Evolutionary conservation across 768 basidiomycete genomes (phyloP).

Genomic region (Podaxis mareebaensis): DNA sequence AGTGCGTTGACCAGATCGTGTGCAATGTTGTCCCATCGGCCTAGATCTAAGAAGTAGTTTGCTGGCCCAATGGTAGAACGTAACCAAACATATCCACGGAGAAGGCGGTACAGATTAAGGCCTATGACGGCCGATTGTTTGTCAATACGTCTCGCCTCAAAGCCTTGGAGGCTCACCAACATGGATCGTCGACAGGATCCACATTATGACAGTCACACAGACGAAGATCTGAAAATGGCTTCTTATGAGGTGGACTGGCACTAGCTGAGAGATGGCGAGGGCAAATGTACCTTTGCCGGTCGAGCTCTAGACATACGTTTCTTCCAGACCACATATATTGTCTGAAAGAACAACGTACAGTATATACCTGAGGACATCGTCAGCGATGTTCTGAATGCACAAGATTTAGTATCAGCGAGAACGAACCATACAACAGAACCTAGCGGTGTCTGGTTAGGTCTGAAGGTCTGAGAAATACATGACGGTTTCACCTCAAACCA

Average conservation of each 20-base stretch:
- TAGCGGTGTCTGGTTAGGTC: background rate
- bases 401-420: background rate
- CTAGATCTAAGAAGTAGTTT: constrained; percentile 19
- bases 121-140: constrained; percentile 9
- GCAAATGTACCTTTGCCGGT: constrained; percentile 13
- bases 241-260: background rate
- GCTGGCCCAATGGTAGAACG: constrained; percentile 10
- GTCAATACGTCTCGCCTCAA: background rate
- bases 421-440: background rate
- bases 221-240: background rate
- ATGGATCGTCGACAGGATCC: constrained; percentile 18
- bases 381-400: background rate
- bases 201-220: background rate
- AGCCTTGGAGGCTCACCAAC: constrained; percentile 14
- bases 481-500: background rate
- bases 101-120: constrained; percentile 22
- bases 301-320: constrained; percentile 11
- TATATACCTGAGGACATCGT: background rate
- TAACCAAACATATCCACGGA: constrained; percentile 21
- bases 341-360: constrained; percentile 18
- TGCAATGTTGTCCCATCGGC: constrained; percentile 23
- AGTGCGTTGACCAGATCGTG: constrained; percentile 19
- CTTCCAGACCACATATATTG: constrained; percentile 18
- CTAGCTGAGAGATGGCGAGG: background rate
- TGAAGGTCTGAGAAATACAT: background rate